phyloP scores from a whole-genome alignment of 2,329 filamentous ascomycete species.

The Colletotrichum sp. region DNA sequence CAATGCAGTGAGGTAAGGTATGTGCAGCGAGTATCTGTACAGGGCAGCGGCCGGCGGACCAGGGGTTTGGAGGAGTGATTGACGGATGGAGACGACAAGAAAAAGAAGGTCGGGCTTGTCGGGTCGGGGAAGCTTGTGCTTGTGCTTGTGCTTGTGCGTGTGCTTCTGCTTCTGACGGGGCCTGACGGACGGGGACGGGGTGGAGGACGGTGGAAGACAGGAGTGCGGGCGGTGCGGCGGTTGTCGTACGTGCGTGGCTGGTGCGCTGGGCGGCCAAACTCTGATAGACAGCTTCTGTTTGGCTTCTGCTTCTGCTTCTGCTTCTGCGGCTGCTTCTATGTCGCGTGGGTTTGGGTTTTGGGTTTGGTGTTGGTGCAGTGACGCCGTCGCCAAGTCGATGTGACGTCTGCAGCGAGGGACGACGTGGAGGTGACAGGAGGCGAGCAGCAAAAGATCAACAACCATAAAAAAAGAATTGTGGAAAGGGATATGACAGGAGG shows the following conservation, averaged over 20 bases:
- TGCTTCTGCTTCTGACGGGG: neutral
- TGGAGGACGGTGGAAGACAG: neutral
- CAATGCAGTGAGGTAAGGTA: neutral
- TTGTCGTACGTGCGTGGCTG: neutral
- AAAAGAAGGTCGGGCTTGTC: neutral
- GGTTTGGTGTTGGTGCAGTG: neutral
- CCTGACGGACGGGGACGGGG: neutral
- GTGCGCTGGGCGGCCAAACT: neutral
- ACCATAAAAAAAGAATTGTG: neutral
- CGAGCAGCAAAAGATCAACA: neutral
- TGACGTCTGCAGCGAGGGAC: slow-evolving; percentile 5
- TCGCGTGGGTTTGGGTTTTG: neutral
- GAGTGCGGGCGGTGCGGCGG: neutral
- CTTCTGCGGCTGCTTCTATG: neutral
- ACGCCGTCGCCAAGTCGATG: slow-evolving; percentile 7
- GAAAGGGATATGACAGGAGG: neutral
- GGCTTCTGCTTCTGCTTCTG: neutral
- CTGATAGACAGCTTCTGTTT: neutral
- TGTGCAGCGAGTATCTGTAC: neutral
- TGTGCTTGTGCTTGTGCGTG: neutral
- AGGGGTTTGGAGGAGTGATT: neutral
- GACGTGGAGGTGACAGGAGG: neutral
- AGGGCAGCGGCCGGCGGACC: neutral
- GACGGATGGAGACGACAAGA: neutral
- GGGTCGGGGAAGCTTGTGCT: slow-evolving; percentile 17